Percentiles rank a stretch among this genome's conserved stretches.
Evolutionary conservation across 139 green algal genomes (phyloP).

Genomic region (Chlamydomonas urium): DNA sequence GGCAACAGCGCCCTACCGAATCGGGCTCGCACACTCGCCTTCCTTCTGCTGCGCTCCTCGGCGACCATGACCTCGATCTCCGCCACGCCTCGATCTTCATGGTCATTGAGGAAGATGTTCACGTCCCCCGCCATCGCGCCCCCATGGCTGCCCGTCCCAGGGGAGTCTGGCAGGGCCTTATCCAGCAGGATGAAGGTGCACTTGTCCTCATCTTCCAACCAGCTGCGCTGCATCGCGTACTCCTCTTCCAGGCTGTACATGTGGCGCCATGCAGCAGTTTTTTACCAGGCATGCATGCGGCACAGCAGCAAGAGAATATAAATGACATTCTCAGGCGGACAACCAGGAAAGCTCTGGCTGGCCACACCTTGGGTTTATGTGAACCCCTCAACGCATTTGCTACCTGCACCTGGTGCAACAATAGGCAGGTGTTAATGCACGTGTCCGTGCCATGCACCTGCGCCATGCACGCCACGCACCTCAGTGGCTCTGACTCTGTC

Average conservation of each 20-base stretch:
- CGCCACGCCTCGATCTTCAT: constrained; percentile 3
- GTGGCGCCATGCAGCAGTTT: no score
- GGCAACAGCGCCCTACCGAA: no score
- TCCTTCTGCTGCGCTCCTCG: constrained; percentile 47
- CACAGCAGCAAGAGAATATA: no score
- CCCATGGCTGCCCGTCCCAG: constrained; percentile 47
- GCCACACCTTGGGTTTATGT: no score
- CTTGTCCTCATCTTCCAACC: constrained; percentile 71
- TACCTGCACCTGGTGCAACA: no score
- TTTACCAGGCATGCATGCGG: no score
- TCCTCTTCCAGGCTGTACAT: constrained; percentile 70
- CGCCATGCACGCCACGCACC: constrained; percentile 20
- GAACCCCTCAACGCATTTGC: no score
- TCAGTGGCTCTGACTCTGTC: constrained; percentile 73
- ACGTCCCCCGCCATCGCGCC: constrained; percentile 33
- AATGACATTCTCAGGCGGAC: no score
- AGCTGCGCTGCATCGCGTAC: constrained; percentile 74
- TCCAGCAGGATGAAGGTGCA: constrained; percentile 82
- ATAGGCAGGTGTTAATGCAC: no score
- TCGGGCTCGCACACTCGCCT: constrained; percentile 14
- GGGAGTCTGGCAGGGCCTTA: constrained; percentile 79
- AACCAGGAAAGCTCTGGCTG: no score
- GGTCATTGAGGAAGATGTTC: constrained; percentile 22
- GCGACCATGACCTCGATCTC: constrained; percentile 76
- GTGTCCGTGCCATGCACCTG: no score